A percentile compares a stretch with the other conserved stretches of the same genome.
phyloP scores from a whole-genome alignment of 176 grass and related monocot genomes.

The Cenchrus americanus region DNA sequence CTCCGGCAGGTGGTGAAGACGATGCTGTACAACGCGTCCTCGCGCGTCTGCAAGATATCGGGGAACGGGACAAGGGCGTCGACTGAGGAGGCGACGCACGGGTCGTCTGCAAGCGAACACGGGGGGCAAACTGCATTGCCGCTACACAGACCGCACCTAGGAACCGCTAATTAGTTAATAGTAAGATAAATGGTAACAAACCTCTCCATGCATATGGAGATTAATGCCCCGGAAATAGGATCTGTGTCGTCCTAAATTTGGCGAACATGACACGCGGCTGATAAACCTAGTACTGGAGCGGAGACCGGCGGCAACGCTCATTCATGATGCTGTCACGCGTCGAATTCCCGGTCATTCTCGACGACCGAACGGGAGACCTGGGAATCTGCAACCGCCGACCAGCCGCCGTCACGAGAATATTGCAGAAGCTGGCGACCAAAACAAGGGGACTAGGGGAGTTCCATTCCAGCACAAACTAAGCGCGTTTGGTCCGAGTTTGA shows the following conservation, averaged over 20 bases:
- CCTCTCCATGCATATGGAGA: not conserved
- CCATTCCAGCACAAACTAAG: not conserved
- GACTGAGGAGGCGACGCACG: too few relatives aligned
- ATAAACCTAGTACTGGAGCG: not conserved
- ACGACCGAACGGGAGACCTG: not conserved
- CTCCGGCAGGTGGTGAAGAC: too few relatives aligned
- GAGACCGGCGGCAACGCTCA: conserved; percentile 15
- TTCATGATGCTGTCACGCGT: conserved; percentile 11
- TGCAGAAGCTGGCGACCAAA: not conserved
- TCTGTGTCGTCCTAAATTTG: conserved; percentile 9
- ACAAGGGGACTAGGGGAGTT: too few relatives aligned
- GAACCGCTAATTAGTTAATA: too few relatives aligned
- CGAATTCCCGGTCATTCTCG: not conserved
- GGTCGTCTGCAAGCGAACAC: too few relatives aligned
- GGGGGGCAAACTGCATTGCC: too few relatives aligned
- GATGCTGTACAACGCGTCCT: too few relatives aligned
- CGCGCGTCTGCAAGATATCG: too few relatives aligned
- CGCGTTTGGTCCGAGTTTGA: not conserved
- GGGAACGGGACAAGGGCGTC: too few relatives aligned
- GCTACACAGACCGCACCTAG: too few relatives aligned
- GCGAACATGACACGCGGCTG: not conserved
- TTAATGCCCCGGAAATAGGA: not conserved
- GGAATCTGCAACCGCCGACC: not conserved
- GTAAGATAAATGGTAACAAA: too few relatives aligned
- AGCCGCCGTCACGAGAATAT: not conserved